These are phyloP conservation scores for Xylaria sp. DNA, from an alignment of 495 filamentous ascomycete species.

Conservation along the genomic window DNA sequence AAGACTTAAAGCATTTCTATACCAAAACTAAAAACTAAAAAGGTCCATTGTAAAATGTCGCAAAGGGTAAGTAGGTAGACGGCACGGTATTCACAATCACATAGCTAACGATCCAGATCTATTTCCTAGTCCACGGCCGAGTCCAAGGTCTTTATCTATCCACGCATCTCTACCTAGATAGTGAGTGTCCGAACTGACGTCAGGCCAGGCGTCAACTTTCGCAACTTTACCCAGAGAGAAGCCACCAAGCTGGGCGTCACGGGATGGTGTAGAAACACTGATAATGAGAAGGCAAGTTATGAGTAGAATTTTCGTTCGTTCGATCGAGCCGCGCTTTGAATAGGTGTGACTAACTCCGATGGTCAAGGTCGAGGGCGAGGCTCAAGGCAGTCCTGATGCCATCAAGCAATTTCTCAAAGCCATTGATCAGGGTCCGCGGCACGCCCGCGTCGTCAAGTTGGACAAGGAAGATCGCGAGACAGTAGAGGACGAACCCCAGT, in stretches of 20 bases:
- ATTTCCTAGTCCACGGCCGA: slow-evolving; percentile 62
- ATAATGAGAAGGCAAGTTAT: slow-evolving; percentile 67
- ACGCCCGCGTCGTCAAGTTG: slow-evolving; percentile 72
- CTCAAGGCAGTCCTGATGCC: slow-evolving; percentile 71
- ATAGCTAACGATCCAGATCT: slow-evolving; percentile 45
- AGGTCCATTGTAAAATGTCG: slow-evolving; percentile 35
- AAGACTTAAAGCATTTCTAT: not conserved
- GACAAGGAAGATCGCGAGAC: slow-evolving; percentile 70
- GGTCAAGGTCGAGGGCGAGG: slow-evolving; percentile 84
- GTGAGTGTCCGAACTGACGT: slow-evolving; percentile 32
- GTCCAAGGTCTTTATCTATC: slow-evolving; percentile 57
- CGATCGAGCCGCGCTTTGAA: not conserved
- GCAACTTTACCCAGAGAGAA: slow-evolving; percentile 75
- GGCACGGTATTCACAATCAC: not conserved
- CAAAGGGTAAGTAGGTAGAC: slow-evolving; percentile 34
- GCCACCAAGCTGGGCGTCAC: slow-evolving; percentile 70
- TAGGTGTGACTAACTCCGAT: slow-evolving; percentile 4
- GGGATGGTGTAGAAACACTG: slow-evolving; percentile 81
- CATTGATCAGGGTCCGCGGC: slow-evolving; percentile 72
- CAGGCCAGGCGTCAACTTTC: slow-evolving; percentile 72
- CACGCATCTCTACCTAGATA: not conserved
- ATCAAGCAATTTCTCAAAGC: slow-evolving; percentile 76
- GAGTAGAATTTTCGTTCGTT: too few relatives aligned
- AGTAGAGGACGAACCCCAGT: slow-evolving; percentile 68
- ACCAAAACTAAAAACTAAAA: slow-evolving; percentile 7